Evolutionary conservation across 768 basidiomycete species (phyloP).

Genomic region (Cystoderma amianthinum): DNA sequence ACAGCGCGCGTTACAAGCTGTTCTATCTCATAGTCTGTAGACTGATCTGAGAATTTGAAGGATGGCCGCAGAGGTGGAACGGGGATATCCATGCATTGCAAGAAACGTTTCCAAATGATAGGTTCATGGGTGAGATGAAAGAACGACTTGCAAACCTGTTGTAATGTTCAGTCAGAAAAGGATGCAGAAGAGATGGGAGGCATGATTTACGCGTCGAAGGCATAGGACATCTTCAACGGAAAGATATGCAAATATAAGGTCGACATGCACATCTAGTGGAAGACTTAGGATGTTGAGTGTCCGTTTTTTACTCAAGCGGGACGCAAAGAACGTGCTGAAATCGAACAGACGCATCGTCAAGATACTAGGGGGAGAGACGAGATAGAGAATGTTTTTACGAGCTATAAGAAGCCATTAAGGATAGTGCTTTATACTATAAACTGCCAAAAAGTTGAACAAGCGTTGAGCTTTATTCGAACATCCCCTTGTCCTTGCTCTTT

Average conservation of each 20-base stretch:
- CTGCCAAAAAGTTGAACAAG: neutral
- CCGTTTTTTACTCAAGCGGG: slow-evolving; percentile 9
- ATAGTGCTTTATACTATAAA: neutral
- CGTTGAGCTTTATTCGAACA: neutral
- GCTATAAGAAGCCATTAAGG: neutral
- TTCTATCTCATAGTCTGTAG: slow-evolving; percentile 42
- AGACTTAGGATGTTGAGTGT: slow-evolving; percentile 21
- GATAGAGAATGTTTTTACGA: too few relatives aligned
- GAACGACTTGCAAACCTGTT: slow-evolving; percentile 51
- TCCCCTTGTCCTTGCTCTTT: neutral
- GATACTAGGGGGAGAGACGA: too few relatives aligned
- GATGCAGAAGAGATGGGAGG: neutral
- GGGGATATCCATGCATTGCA: slow-evolving; percentile 46
- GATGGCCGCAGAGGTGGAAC: slow-evolving; percentile 59
- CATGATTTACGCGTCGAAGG: slow-evolving; percentile 36
- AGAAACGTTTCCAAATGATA: slow-evolving; percentile 61
- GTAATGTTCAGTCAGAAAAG: neutral
- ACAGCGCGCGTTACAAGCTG: slow-evolving; percentile 54
- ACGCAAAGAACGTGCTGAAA: too few relatives aligned
- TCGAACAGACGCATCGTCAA: too few relatives aligned
- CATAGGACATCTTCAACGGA: slow-evolving; percentile 39
- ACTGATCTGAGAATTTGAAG: slow-evolving; percentile 29
- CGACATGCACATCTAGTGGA: slow-evolving; percentile 33
- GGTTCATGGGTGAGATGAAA: slow-evolving; percentile 62
- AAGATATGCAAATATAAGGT: slow-evolving; percentile 33